These are phyloP conservation scores for Mycena kentingensis DNA, from an alignment of 768 basidiomycete genomes.

Conservation along the genomic window DNA sequence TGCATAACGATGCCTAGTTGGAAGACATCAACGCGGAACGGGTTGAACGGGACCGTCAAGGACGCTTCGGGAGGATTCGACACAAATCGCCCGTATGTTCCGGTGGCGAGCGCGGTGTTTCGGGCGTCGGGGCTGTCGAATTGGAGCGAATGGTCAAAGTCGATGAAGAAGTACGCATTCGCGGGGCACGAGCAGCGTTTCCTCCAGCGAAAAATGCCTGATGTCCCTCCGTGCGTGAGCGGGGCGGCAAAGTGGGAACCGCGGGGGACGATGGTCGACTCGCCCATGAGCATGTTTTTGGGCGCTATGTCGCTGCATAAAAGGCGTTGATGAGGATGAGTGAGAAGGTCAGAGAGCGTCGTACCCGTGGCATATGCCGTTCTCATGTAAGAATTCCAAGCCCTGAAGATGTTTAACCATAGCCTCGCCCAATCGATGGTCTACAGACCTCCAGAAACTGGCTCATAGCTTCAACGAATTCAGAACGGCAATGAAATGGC, in stretches of 20 bases:
- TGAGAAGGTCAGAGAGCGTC: background rate
- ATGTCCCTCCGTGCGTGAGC: conserved; percentile 2
- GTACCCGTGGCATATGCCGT: conserved; percentile 11
- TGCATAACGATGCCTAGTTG: conserved; percentile 12
- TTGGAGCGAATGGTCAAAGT: conserved; percentile 8
- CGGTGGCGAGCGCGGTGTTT: background rate
- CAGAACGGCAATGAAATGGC: conserved; percentile 12
- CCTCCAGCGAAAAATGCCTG: background rate
- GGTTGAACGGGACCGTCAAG: conserved; percentile 9
- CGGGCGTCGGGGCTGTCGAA: conserved; percentile 9
- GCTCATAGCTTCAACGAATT: conserved; percentile 18
- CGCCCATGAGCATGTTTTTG: conserved; percentile 20
- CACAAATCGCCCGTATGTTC: conserved; percentile 2
- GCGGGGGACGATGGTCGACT: conserved; percentile 6
- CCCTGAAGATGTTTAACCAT: conserved; percentile 1
- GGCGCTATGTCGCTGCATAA: conserved; percentile 9
- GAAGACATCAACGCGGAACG: conserved; percentile 11
- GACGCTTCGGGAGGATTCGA: conserved; percentile 11
- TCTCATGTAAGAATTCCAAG: conserved; percentile 17
- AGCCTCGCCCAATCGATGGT: background rate
- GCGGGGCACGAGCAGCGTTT: conserved; percentile 6
- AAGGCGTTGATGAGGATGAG: background rate
- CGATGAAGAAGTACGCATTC: conserved; percentile 16
- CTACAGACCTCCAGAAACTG: conserved; percentile 17
- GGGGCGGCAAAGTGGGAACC: conserved; percentile 8